Conservation (phyloP, 495 filamentous ascomycete species). For the Talaromyces liani region DNA sequence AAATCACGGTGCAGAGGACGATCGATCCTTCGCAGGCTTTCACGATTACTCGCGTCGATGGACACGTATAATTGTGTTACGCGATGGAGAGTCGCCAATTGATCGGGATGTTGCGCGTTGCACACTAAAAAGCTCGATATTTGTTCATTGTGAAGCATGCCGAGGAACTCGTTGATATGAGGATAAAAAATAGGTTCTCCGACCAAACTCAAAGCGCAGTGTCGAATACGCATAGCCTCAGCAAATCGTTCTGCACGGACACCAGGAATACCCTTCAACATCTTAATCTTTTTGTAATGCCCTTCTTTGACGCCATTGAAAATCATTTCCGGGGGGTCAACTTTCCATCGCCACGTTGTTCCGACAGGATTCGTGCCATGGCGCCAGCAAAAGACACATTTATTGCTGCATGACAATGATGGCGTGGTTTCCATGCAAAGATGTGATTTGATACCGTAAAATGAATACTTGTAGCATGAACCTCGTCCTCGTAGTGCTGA, state of each 20-base stretch:
- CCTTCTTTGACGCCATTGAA: conserved; percentile 83
- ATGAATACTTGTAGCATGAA: conserved; percentile 94
- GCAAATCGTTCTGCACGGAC: conserved; percentile 85
- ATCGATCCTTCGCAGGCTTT: conserved; percentile 79
- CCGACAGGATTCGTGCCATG: conserved; percentile 96
- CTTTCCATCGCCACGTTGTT: conserved; percentile 92
- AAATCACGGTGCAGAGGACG: conserved; percentile 90
- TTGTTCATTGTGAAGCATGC: conserved; percentile 71
- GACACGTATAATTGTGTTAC: conserved; percentile 95
- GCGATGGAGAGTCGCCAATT: conserved; percentile 68
- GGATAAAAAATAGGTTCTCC: conserved; percentile 98
- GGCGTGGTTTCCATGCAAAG: conserved; percentile 98
- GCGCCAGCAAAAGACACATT: conserved; percentile 98
- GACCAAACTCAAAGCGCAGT: conserved; percentile 85
- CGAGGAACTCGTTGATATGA: conserved; percentile 85
- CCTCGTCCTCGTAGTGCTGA: conserved; percentile 92
- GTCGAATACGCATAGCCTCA: conserved; percentile 86
- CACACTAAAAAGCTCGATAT: conserved; percentile 95
- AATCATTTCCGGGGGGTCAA: conserved; percentile 82
- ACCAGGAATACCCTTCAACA: conserved; percentile 88
- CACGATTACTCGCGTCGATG: conserved; percentile 89
- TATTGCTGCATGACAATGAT: conserved; percentile 91
- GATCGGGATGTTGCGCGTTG: conserved; percentile 95
- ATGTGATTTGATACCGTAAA: conserved; percentile 93
- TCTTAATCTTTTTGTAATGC: conserved; percentile 95